phyloP scores from a whole-genome alignment of 345 rosid genomes.

The Populus deltoides region DNA sequence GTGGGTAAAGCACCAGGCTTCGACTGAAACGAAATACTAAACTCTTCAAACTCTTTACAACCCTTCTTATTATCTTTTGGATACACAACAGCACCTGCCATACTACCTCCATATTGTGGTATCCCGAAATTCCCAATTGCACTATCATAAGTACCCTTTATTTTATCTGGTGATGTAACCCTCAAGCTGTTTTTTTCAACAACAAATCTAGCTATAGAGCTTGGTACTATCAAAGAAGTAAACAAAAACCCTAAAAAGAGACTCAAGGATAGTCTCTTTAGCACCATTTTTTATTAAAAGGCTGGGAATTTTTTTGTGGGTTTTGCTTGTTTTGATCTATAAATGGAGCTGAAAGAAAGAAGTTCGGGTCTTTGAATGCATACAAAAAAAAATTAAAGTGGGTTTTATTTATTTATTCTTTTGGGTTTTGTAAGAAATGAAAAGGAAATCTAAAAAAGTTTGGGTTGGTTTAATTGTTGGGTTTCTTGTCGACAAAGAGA shows the following conservation, averaged over 20 bases:
- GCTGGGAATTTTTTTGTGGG: background rate
- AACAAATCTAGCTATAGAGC: conserved; percentile 57
- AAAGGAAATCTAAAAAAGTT: background rate
- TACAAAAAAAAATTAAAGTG: background rate
- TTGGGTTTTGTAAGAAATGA: background rate
- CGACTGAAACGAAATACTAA: conserved; percentile 58
- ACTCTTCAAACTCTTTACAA: conserved; percentile 61
- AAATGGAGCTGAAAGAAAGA: background rate
- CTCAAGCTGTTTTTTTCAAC: conserved; percentile 94
- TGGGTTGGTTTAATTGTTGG: background rate
- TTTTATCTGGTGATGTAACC: conserved; percentile 87
- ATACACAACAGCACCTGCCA: conserved; percentile 79
- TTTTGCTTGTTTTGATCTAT: conserved; percentile 13
- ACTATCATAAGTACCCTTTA: conserved; percentile 78
- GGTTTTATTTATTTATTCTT: background rate
- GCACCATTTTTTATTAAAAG: conserved; percentile 10
- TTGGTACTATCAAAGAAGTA: conserved; percentile 17
- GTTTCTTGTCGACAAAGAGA: background rate
- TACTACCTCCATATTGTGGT: conserved; percentile 98
- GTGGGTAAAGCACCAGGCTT: conserved; percentile 84
- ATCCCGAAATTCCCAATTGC: conserved; percentile 98
- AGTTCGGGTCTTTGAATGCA: background rate
- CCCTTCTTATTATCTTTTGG: conserved; percentile 73
- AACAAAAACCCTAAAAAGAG: conserved; percentile 38
- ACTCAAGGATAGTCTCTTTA: conserved; percentile 1